A percentile compares a stretch with the other conserved stretches of the same genome.
These are phyloP conservation scores for Candida awuae DNA, from an alignment of 805 yeast genomes.

Conservation along the genomic window DNA sequence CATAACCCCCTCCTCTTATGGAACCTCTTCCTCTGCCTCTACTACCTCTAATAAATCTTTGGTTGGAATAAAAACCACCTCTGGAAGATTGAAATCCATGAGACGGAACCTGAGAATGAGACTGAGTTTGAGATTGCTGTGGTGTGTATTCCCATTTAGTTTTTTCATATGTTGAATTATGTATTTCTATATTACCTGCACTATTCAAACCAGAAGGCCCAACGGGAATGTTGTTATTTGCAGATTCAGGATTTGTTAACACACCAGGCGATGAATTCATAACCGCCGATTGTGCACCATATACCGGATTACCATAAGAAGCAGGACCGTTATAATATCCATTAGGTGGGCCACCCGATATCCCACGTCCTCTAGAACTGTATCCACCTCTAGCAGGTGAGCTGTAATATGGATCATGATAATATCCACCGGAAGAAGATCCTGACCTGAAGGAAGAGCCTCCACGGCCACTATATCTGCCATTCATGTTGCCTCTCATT, in stretches of 20 bases:
- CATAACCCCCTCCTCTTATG: constrained; percentile 1
- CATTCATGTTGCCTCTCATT: constrained; percentile 2
- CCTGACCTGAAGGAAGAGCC: constrained; percentile 3
- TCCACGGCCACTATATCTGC: constrained; percentile 4
- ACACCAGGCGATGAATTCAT: too few relatives aligned
- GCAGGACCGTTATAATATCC: background rate
- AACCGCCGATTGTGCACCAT: too few relatives aligned
- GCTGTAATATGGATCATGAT: constrained; percentile 5
- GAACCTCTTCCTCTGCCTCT: background rate
- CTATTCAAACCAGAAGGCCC: too few relatives aligned
- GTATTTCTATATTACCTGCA: too few relatives aligned
- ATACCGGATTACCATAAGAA: too few relatives aligned
- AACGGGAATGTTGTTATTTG: too few relatives aligned
- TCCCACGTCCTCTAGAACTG: constrained; percentile 2
- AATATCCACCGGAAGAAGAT: constrained; percentile 2
- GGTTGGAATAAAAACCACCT: background rate
- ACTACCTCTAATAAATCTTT: background rate
- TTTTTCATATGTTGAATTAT: too few relatives aligned
- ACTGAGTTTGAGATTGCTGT: too few relatives aligned
- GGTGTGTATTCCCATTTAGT: too few relatives aligned
- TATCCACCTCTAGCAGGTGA: constrained; percentile 2
- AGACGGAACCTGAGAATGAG: too few relatives aligned
- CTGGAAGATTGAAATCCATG: constrained; percentile 1
- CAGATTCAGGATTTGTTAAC: too few relatives aligned
- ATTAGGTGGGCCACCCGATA: background rate